phyloP scores from a whole-genome alignment of 257 asterid genomes.

The Scutellaria minor region DNA sequence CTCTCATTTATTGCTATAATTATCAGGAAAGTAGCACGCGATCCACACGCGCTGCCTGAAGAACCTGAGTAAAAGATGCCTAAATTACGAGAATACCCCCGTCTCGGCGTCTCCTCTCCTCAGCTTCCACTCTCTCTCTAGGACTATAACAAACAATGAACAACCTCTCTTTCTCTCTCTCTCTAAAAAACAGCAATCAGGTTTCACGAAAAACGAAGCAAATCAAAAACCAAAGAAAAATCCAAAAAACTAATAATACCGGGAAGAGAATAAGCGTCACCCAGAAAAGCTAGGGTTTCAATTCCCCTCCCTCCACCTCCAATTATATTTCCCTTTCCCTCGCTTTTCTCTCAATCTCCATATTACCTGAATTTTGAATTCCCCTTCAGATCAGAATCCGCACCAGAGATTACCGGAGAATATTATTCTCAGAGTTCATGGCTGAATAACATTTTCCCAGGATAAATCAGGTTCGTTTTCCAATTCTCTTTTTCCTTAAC shows the following conservation, averaged over 20 bases:
- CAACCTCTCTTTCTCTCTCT: conserved; percentile 32
- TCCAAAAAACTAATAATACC: conserved; percentile 16
- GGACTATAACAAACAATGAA: conserved; percentile 4
- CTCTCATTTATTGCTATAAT: background rate
- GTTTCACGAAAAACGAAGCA: conserved; percentile 45
- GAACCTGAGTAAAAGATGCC: background rate
- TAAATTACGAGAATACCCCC: conserved; percentile 23
- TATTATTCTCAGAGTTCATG: conserved; percentile 30
- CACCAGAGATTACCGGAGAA: conserved; percentile 35
- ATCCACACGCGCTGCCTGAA: conserved; percentile 13
- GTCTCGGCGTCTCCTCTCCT: background rate
- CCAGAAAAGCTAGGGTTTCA: conserved; percentile 54
- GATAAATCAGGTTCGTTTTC: conserved; percentile 34
- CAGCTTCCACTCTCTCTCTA: conserved; percentile 33
- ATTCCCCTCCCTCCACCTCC: conserved; percentile 45
- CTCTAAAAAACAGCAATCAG: conserved; percentile 32
- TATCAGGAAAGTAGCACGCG: conserved; percentile 21
- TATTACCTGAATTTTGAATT: conserved; percentile 26
- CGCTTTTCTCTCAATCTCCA: conserved; percentile 42
- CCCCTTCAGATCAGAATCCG: conserved; percentile 38
- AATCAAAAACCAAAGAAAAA: conserved; percentile 26
- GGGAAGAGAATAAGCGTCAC: conserved; percentile 21
- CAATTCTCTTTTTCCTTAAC: background rate
- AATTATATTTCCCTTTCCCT: conserved; percentile 37
- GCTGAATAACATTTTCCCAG: conserved; percentile 24